Conservation (phyloP, 1,284 basidiomycete species). For the Ceratobasidium sp. region DNA sequence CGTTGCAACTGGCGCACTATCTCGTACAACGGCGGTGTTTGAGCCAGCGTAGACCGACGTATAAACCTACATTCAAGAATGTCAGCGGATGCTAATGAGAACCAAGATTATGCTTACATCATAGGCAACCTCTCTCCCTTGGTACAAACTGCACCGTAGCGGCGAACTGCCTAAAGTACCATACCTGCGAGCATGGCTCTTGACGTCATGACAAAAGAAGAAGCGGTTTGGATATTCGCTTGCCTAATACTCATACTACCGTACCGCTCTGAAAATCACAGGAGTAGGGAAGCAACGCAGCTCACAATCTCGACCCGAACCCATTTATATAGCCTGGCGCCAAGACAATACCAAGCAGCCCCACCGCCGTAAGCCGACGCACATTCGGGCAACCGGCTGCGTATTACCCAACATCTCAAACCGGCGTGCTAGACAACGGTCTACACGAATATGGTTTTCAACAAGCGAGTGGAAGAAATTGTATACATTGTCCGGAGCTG, state of each 20-base stretch:
- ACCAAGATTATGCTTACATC: not conserved
- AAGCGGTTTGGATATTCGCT: too few species aligned
- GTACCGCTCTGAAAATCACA: too few species aligned
- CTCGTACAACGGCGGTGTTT: not conserved
- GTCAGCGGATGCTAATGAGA: not conserved
- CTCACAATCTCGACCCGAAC: too few species aligned
- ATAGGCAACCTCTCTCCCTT: slow-evolving; percentile 1
- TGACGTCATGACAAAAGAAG: too few species aligned
- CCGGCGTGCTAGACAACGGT: too few species aligned
- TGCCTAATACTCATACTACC: too few species aligned
- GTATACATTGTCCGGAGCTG: too few species aligned
- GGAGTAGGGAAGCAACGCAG: too few species aligned
- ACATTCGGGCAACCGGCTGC: not conserved
- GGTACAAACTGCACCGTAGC: slow-evolving; percentile 18
- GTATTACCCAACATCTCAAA: not conserved
- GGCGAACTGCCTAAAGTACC: slow-evolving; percentile 13
- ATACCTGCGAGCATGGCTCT: slow-evolving; percentile 16
- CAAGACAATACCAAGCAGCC: too few species aligned
- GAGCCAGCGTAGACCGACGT: slow-evolving; percentile 16
- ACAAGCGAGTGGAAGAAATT: too few species aligned
- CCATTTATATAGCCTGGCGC: too few species aligned
- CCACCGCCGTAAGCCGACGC: too few species aligned
- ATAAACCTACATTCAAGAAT: not conserved
- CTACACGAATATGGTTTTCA: not conserved
- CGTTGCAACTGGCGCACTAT: slow-evolving; percentile 1